phyloP scores from a whole-genome alignment of 1,139 yeast species.

The Yamadazyma membranifaciens region DNA sequence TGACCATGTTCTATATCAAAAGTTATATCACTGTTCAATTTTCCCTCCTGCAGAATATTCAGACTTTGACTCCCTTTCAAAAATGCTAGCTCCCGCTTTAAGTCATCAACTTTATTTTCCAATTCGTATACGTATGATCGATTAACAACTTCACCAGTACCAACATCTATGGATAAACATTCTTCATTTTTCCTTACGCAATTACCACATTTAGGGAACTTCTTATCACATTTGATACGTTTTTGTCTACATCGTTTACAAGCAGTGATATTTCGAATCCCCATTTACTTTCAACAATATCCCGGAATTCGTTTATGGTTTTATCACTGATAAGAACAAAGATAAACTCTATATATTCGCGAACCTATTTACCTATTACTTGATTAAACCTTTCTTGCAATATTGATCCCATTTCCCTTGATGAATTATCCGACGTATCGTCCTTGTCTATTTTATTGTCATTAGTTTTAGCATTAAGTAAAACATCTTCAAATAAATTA shows the following conservation, averaged over 20 bases:
- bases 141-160: constrained; percentile 81
- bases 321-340: no score
- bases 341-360: constrained; percentile 1
- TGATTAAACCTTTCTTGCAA: constrained; percentile 29
- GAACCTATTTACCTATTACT: constrained; percentile 12
- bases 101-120: constrained; percentile 15
- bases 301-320: no score
- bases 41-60: no score
- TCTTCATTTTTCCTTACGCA: constrained; percentile 66
- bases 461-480: constrained; percentile 4
- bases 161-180: constrained; percentile 81
- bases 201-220: constrained; percentile 70
- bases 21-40: background rate
- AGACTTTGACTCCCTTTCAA: constrained; percentile 5
- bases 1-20: constrained; percentile 1
- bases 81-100: constrained; percentile 12
- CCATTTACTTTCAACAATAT: background rate
- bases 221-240: constrained; percentile 78
- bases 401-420: constrained; percentile 32
- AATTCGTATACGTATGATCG: constrained; percentile 72
- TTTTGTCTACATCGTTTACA: constrained; percentile 77
- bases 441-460: constrained; percentile 1
- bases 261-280: constrained; percentile 41
- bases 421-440: constrained; percentile 17
- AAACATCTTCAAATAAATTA: constrained; percentile 31